Evolutionary conservation across 2,329 filamentous ascomycete genomes (phyloP), one percentile per base, ranked within the genome.

Genomic region (Onygena corvina): DNA sequence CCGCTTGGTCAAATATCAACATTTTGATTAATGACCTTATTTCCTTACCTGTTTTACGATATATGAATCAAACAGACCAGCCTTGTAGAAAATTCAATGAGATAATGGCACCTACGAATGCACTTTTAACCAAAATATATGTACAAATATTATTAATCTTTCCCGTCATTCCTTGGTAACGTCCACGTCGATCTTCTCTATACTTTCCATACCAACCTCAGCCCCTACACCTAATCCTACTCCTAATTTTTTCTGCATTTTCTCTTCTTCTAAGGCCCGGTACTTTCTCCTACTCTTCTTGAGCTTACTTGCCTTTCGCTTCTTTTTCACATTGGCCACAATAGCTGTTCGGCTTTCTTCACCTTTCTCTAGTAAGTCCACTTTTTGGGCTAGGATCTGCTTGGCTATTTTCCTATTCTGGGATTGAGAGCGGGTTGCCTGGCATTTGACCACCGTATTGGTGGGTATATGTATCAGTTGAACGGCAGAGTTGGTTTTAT

Each of bases 401-500:
- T 89, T 77, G 9, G 92, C 92, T 54, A 86, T 83, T 65, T 84
- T 89, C 54, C 89, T 79, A 64, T 98, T 98, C 67, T 94, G 85
- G 50, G 77, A 77, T 14, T 87, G 80, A 1, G 86, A 93, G 44
- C 92, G 81, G 6, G 92, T 96, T 16, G 83, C 87, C 68, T 98
- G 92, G 50, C 80, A 90, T 70, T 98, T 98, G 54, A 98, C 79
- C 11, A 96, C 89, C 48, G 95, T 80, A 53, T 90, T 90, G 0
- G 89, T 94, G 4, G 90, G 87, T 12, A 84, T 70, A 66, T 98
- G 92, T 57, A 83, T 92, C 30, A 98, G 74, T 64, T 98, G 92
- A 2, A 95, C 90, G 31, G 90, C 90, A 0, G 86, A 95, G 56
- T 82, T 88, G 21, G 92, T 98, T 79, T 98, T 98, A 70, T 98